These are phyloP conservation scores for Fusarium coicis DNA, from an alignment of 2,329 filamentous ascomycete genomes.

Conservation along the genomic window DNA sequence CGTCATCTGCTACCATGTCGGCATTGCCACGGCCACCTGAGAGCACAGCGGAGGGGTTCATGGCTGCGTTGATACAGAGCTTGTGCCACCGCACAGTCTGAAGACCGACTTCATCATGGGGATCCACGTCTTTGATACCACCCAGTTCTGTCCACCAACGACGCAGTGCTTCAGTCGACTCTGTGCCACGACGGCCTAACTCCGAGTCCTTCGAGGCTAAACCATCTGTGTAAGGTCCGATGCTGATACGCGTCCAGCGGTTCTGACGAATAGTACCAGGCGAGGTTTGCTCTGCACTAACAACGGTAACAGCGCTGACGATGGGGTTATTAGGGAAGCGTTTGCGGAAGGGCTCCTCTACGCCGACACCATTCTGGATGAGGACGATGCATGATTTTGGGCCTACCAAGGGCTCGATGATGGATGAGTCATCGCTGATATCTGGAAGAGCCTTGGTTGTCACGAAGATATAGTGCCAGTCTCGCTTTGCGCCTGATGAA, in stretches of 20 bases:
- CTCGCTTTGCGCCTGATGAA: constrained; percentile 33
- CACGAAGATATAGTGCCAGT: constrained; percentile 72
- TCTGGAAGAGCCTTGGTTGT: constrained; percentile 78
- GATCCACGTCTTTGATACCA: constrained; percentile 72
- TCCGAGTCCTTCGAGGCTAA: constrained; percentile 50
- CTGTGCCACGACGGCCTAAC: constrained; percentile 50
- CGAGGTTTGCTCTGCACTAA: constrained; percentile 73
- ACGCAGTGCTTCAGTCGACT: constrained; percentile 61
- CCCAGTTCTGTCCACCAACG: constrained; percentile 65
- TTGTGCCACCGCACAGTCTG: constrained; percentile 82
- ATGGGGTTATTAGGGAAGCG: constrained; percentile 71
- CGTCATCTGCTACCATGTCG: constrained; percentile 71
- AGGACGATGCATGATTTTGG: constrained; percentile 69
- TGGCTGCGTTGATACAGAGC: constrained; percentile 79
- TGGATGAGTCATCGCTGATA: constrained; percentile 67
- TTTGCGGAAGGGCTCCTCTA: constrained; percentile 71
- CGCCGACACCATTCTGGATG: constrained; percentile 78
- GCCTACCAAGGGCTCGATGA: constrained; percentile 69
- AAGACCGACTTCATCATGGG: constrained; percentile 72
- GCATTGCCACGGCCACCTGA: constrained; percentile 72
- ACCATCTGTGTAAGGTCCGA: constrained; percentile 71
- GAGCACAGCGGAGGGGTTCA: constrained; percentile 78
- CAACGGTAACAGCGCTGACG: constrained; percentile 75
- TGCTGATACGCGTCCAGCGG: constrained; percentile 77
- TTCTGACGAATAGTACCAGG: constrained; percentile 75